phyloP scores from a whole-genome alignment of 2,329 filamentous ascomycete genomes.

The Colletotrichum costaricense region DNA sequence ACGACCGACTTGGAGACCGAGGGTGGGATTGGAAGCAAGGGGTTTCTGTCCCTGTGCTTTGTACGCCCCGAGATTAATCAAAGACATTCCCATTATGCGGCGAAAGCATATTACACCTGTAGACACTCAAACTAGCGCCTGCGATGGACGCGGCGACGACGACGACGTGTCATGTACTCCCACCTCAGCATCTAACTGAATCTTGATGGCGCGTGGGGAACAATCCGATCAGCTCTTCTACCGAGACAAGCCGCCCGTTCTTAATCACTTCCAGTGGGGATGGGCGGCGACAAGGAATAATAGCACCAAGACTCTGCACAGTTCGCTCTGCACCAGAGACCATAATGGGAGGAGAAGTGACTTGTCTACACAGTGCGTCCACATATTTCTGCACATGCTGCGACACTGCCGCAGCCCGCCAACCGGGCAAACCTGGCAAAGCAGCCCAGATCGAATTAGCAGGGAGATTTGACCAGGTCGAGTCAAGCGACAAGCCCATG shows the following conservation, averaged over 20 bases:
- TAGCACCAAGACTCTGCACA: not conserved
- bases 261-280: not conserved
- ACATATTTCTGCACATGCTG: not conserved
- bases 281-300: not conserved
- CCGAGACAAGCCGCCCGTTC: not conserved
- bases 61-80: not conserved
- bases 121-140: not conserved
- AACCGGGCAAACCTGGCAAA: constrained; percentile 22
- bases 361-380: constrained; percentile 3
- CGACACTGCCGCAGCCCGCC: not conserved
- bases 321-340: not conserved
- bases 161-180: not conserved
- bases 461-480: constrained; percentile 8
- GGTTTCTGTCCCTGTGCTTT: not conserved
- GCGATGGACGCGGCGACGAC: not conserved
- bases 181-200: not conserved
- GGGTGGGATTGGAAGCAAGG: constrained; percentile 1
- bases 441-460: not conserved
- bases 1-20: not conserved
- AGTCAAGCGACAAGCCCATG: constrained; percentile 2
- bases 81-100: not conserved
- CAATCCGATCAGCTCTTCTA: not conserved
- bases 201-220: not conserved
- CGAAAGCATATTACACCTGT: not conserved
- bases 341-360: constrained; percentile 6